Conservation (phyloP, 2,329 filamentous ascomycete genomes). For the Amylocarpus encephaloides region DNA sequence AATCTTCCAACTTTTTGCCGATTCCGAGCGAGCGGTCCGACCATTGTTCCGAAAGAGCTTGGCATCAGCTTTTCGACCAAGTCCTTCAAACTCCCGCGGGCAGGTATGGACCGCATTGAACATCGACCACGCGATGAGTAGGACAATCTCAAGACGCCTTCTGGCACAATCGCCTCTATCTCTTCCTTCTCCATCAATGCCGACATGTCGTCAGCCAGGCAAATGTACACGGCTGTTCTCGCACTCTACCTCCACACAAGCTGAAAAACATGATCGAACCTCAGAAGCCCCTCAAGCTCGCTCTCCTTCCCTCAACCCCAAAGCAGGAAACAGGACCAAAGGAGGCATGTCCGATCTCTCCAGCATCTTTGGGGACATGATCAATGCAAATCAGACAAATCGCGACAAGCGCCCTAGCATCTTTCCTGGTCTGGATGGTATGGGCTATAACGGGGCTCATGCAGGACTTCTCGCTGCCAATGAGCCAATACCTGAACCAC, state of each 20-base stretch:
- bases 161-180: slow-evolving; percentile 25
- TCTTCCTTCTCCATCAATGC: slow-evolving; percentile 9
- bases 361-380: slow-evolving; percentile 1
- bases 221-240: slow-evolving; percentile 30
- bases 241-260: slow-evolving; percentile 23
- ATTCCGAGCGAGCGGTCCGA: slow-evolving; percentile 7
- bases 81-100: slow-evolving; percentile 3
- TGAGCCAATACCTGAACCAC: slow-evolving; percentile 51
- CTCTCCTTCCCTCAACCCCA: slow-evolving; percentile 14
- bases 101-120: neutral
- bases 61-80: slow-evolving; percentile 25
- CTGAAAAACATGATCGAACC: slow-evolving; percentile 7
- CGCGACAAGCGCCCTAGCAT: slow-evolving; percentile 5
- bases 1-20: slow-evolving; percentile 24
- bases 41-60: slow-evolving; percentile 16
- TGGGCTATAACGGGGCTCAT: neutral
- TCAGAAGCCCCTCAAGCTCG: neutral
- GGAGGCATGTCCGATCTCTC: slow-evolving; percentile 2
- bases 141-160: slow-evolving; percentile 24
- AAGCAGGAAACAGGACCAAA: slow-evolving; percentile 1
- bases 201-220: slow-evolving; percentile 2
- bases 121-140: slow-evolving; percentile 26
- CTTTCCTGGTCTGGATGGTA: slow-evolving; percentile 13
- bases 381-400: neutral
- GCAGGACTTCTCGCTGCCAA: slow-evolving; percentile 20